Conservation (phyloP, 129 eudicot genomes). For the Centrapalus pauciflorus region DNA sequence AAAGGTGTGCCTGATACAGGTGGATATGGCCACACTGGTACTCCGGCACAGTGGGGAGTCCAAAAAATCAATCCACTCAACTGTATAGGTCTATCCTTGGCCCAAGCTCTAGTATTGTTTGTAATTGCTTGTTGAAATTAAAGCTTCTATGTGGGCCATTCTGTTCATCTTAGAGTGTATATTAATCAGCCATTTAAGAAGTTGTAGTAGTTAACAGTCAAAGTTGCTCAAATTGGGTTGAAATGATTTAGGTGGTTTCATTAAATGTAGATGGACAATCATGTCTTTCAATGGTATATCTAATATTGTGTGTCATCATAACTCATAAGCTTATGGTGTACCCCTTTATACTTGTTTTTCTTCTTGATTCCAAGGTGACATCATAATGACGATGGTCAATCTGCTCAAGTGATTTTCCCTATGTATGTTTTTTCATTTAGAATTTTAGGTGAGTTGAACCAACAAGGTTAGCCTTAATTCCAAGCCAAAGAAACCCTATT, state of each 20-base stretch:
- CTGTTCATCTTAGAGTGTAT: neutral
- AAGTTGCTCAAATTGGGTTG: neutral
- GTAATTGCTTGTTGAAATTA: neutral
- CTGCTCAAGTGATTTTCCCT: too few relatives aligned
- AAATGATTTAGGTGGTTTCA: neutral
- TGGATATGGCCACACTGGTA: neutral
- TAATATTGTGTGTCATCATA: neutral
- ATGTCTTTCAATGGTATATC: too few relatives aligned
- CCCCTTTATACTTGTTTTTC: neutral
- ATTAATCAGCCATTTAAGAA: neutral
- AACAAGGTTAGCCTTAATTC: too few relatives aligned
- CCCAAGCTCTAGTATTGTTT: neutral
- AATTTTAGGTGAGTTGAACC: too few relatives aligned
- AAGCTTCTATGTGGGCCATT: neutral
- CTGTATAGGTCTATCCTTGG: neutral
- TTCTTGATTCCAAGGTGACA: neutral
- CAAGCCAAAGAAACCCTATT: too few relatives aligned
- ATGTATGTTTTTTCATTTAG: too few relatives aligned
- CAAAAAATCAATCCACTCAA: neutral
- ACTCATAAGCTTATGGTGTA: neutral
- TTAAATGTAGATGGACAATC: neutral
- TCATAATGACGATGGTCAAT: neutral
- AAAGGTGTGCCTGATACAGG: too few relatives aligned
- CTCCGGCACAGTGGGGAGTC: neutral
- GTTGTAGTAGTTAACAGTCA: neutral